These are phyloP conservation scores for Pascua guehoae DNA, from an alignment of 1,284 basidiomycete species.

Conservation along the genomic window DNA sequence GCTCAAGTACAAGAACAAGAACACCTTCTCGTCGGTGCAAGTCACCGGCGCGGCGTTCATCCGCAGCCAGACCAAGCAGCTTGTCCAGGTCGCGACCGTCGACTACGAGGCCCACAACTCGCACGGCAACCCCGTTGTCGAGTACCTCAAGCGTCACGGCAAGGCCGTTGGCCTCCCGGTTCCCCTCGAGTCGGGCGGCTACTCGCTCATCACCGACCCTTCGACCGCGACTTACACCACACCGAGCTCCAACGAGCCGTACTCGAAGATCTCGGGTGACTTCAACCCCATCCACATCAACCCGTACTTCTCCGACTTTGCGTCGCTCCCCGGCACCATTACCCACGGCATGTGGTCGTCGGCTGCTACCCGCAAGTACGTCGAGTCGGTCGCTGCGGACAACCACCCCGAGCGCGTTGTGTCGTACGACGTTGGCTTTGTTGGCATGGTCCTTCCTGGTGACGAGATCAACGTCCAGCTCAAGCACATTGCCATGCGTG, in stretches of 20 bases:
- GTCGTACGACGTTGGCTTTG: conserved; percentile 86
- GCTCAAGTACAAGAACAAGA: conserved; percentile 86
- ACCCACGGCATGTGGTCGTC: conserved; percentile 97
- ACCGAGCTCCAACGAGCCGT: conserved; percentile 85
- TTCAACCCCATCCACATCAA: conserved; percentile 94
- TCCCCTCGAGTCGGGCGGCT: conserved; percentile 79
- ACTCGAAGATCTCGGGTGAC: conserved; percentile 93
- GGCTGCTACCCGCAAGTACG: conserved; percentile 86
- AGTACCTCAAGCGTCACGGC: conserved; percentile 90
- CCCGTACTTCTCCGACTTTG: conserved; percentile 95
- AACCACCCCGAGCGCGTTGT: conserved; percentile 86
- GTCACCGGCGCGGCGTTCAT: conserved; percentile 82
- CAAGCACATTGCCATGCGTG: conserved; percentile 83
- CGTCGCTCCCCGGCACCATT: conserved; percentile 90
- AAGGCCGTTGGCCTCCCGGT: conserved; percentile 69
- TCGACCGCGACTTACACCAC: conserved; percentile 63
- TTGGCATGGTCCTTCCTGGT: conserved; percentile 95
- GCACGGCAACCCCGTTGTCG: conserved; percentile 87
- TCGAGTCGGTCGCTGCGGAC: conserved; percentile 91
- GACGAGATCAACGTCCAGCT: conserved; percentile 85
- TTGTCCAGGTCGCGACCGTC: conserved; percentile 82
- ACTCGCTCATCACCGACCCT: conserved; percentile 65
- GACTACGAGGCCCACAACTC: conserved; percentile 82
- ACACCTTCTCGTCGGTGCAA: conserved; percentile 73
- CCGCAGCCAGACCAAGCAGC: conserved; percentile 76